A percentile compares a stretch with the other conserved stretches of the same genome.
phyloP scores from a whole-genome alignment of 2,329 filamentous ascomycete genomes.

The Phialophora tarda region DNA sequence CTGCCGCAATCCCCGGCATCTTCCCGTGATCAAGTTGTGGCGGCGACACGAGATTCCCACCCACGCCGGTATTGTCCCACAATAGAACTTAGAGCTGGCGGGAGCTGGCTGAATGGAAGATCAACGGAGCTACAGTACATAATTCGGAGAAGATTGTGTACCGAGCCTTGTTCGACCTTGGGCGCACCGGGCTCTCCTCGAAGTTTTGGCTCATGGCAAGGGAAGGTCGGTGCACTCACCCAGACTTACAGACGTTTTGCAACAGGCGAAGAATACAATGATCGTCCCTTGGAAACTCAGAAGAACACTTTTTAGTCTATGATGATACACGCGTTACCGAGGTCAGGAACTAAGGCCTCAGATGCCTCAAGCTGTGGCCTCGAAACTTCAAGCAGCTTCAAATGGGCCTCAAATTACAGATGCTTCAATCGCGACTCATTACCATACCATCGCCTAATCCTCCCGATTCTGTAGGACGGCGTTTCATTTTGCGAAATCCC shows the following conservation, averaged over 20 bases:
- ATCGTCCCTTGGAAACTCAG: background rate
- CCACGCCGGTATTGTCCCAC: background rate
- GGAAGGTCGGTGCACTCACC: too few species aligned
- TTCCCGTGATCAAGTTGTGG: background rate
- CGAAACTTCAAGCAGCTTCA: background rate
- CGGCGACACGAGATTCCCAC: background rate
- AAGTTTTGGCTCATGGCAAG: too few species aligned
- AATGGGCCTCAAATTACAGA: background rate
- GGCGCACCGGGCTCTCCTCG: too few species aligned
- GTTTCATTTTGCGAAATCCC: background rate
- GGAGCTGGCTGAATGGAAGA: background rate
- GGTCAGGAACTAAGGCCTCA: background rate
- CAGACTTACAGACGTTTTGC: background rate
- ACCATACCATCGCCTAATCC: background rate
- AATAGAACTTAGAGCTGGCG: background rate
- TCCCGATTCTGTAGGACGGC: background rate
- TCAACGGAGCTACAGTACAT: background rate
- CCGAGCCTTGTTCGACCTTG: background rate
- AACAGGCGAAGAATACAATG: background rate
- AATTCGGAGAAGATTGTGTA: background rate
- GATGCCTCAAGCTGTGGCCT: constrained; percentile 3
- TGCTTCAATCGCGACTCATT: background rate
- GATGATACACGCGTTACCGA: constrained; percentile 10
- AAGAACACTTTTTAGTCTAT: constrained; percentile 5
- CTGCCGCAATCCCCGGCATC: background rate